Percentiles rank a stretch among this genome's conserved stretches.
phyloP scores from a whole-genome alignment of 2,329 filamentous ascomycete species.

The Lasiodiplodia theobromae region DNA sequence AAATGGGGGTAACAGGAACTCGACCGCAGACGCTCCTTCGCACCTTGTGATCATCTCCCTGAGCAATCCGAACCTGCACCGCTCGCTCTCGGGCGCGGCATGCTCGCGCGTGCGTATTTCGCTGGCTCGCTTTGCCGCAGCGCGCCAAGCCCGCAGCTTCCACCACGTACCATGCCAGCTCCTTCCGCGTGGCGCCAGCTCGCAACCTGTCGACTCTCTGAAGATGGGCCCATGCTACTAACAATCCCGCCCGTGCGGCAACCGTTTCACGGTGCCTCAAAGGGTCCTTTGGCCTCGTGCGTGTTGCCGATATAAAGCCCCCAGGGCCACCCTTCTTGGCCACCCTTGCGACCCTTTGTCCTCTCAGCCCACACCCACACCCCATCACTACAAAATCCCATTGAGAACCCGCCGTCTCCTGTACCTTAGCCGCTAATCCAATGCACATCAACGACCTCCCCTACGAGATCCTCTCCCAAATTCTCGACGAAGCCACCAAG shows the following conservation, averaged over 20 bases:
- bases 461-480: constrained; percentile 59
- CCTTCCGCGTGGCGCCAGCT: constrained; percentile 23
- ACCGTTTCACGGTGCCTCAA: constrained; percentile 20
- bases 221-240: constrained; percentile 16
- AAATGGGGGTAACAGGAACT: constrained; percentile 29
- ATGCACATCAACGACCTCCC: constrained; percentile 60
- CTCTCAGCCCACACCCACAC: not conserved
- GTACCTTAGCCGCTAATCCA: constrained; percentile 35
- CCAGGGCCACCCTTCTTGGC: constrained; percentile 16
- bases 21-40: constrained; percentile 16
- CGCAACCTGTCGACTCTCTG: not conserved
- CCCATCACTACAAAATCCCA: not conserved
- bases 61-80: not conserved
- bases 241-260: constrained; percentile 10
- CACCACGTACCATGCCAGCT: constrained; percentile 9
- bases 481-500: constrained; percentile 57
- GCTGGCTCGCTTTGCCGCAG: not conserved
- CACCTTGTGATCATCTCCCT: constrained; percentile 28
- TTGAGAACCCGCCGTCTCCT: not conserved
- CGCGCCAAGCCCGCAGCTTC: constrained; percentile 1
- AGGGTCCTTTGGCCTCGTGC: constrained; percentile 20
- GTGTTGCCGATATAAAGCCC: constrained; percentile 27
- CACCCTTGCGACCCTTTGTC: constrained; percentile 28
- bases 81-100: not conserved
- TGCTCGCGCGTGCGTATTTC: constrained; percentile 2